phyloP scores from a whole-genome alignment of 208 protist genomes.

The Trypanosoma theileri region DNA sequence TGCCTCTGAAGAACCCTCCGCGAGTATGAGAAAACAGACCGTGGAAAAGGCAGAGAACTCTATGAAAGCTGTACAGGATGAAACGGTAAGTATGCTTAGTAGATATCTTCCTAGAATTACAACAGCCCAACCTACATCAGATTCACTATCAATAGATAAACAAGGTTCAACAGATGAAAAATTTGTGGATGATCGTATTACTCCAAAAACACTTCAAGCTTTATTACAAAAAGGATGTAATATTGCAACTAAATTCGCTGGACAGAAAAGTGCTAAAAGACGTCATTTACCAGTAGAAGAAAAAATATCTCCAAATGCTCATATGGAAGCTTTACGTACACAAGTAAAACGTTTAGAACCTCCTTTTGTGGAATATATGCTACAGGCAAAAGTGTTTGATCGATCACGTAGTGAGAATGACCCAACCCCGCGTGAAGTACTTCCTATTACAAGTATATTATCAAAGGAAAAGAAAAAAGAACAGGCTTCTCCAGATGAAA shows the following conservation, averaged over 20 bases:
- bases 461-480: background rate
- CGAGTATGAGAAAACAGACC: background rate
- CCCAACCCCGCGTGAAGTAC: conserved; percentile 3
- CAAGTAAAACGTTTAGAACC: conserved; percentile 21
- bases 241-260: conserved; percentile 7
- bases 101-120: conserved; percentile 16
- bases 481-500: background rate
- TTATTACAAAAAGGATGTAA: conserved; percentile 39
- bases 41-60: conserved; percentile 10
- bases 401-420: conserved; percentile 6
- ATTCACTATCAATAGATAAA: background rate
- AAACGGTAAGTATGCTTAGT: conserved; percentile 18
- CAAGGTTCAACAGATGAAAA: background rate
- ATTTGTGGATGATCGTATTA: conserved; percentile 56
- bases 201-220: conserved; percentile 48
- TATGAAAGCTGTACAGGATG: conserved; percentile 14
- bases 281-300: conserved; percentile 1
- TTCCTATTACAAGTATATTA: background rate
- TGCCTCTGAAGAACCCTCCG: background rate
- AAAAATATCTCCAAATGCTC: background rate
- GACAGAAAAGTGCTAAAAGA: background rate
- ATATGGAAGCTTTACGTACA: conserved; percentile 4
- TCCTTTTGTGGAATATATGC: conserved; percentile 21
- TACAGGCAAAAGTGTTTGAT: conserved; percentile 25
- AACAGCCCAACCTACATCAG: background rate